Evolutionary conservation across 1,139 yeast species (phyloP).

Genomic region (Suhomyces chickasaworum): DNA sequence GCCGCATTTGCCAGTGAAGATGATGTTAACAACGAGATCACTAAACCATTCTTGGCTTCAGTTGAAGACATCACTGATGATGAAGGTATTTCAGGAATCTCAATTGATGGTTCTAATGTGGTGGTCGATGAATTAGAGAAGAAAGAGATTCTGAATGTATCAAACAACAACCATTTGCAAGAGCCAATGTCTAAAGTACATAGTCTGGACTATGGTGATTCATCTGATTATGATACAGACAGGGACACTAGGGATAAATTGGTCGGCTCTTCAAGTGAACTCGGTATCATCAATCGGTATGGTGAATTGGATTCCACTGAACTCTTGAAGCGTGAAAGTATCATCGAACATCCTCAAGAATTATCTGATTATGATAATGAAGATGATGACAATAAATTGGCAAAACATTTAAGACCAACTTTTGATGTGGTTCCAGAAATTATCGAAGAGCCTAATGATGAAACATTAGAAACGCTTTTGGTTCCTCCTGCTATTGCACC

Average conservation of each 20-base stretch:
- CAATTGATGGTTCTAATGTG: conserved; percentile 13
- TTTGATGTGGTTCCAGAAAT: conserved; percentile 36
- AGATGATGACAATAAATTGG: conserved; percentile 22
- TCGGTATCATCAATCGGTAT: conserved; percentile 28
- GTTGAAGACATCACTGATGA: conserved; percentile 13
- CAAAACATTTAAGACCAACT: conserved; percentile 34
- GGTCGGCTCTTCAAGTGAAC: conserved; percentile 16
- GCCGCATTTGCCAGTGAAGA: neutral
- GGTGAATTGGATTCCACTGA: conserved; percentile 19
- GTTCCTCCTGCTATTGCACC: conserved; percentile 12
- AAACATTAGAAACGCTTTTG: conserved; percentile 10
- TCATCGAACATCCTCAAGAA: conserved; percentile 12
- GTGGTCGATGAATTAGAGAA: conserved; percentile 28
- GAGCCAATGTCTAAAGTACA: neutral
- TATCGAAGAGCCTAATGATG: conserved; percentile 20
- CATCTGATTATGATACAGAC: conserved; percentile 11
- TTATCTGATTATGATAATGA: conserved; percentile 21
- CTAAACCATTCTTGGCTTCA: conserved; percentile 16
- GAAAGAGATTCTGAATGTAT: conserved; percentile 11
- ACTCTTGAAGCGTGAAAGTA: conserved; percentile 13
- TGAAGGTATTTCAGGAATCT: conserved; percentile 7
- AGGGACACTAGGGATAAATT: conserved; percentile 1
- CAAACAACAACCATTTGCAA: neutral
- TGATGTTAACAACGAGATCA: conserved; percentile 6
- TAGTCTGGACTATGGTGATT: neutral